A percentile compares a stretch with the other conserved stretches of the same genome.
phyloP scores from a whole-genome alignment of 495 filamentous ascomycete genomes.

The Poronia punctata region DNA sequence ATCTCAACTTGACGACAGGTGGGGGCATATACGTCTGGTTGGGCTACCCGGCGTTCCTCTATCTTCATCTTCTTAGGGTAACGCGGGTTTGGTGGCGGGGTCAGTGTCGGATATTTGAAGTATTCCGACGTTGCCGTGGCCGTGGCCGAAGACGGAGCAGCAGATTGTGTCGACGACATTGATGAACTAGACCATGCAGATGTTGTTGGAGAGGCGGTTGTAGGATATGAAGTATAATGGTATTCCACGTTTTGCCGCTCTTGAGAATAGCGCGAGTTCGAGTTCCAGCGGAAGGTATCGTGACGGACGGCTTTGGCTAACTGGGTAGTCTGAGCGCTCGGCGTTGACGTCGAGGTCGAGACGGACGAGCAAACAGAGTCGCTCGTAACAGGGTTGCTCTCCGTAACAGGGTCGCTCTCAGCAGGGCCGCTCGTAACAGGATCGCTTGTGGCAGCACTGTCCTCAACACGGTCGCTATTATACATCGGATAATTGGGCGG shows the following conservation, averaged over 20 bases:
- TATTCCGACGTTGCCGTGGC: conserved; percentile 8
- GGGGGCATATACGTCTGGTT: conserved; percentile 31
- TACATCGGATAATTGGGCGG: conserved; percentile 2
- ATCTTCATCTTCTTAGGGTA: conserved; percentile 75
- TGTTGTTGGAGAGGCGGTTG: conserved; percentile 5
- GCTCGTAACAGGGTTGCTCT: no score
- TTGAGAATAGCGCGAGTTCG: no score
- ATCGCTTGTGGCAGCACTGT: no score
- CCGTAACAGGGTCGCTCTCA: no score
- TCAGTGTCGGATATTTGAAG: conserved; percentile 7
- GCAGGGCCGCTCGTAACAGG: no score
- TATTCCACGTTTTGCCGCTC: no score
- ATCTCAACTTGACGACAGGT: conserved; percentile 72
- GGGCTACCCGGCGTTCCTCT: conserved; percentile 61
- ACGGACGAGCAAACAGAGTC: no score
- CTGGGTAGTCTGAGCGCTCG: conserved; percentile 17
- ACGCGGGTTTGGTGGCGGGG: conserved; percentile 17
- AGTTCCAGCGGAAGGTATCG: no score
- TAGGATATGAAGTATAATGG: not conserved
- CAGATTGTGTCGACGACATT: conserved; percentile 9
- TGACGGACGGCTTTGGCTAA: no score
- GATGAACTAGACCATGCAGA: conserved; percentile 5
- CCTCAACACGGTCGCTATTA: no score
- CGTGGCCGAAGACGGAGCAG: conserved; percentile 4
- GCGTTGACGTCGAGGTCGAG: not conserved